Conservation (phyloP, 1,139 yeast species). For the Yamadazyma friedrichii region DNA sequence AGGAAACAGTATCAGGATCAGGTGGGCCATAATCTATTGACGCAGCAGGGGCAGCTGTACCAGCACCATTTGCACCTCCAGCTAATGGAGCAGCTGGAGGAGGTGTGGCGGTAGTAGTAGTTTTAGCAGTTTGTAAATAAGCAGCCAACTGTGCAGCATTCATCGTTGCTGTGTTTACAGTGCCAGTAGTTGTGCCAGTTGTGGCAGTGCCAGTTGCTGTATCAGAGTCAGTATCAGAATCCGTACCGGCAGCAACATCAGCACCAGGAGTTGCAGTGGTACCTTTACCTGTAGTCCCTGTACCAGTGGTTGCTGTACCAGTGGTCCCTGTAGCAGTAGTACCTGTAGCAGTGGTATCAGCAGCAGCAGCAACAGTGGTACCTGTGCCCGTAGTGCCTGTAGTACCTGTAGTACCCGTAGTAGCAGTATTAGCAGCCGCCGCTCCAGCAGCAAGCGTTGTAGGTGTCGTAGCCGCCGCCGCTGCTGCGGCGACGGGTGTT, state of each 20-base stretch:
- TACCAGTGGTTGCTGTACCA: neutral
- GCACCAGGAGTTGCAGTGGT: constrained; percentile 10
- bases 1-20: constrained; percentile 18
- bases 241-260: constrained; percentile 11
- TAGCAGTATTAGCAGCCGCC: neutral
- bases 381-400: neutral
- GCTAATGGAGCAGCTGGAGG: constrained; percentile 8
- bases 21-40: constrained; percentile 12
- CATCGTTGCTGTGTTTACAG: constrained; percentile 12
- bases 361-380: constrained; percentile 9
- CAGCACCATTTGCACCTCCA: neutral
- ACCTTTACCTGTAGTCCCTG: neutral
- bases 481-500: constrained; percentile 2
- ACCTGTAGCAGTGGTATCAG: constrained; percentile 7
- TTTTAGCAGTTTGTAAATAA: constrained; percentile 10
- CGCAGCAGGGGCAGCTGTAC: constrained; percentile 6
- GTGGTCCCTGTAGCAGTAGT: neutral
- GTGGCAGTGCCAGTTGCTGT: constrained; percentile 10
- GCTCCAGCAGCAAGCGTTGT: neutral
- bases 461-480: neutral
- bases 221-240: constrained; percentile 6
- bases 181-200: constrained; percentile 10
- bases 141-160: constrained; percentile 13
- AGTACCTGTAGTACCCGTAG: neutral
- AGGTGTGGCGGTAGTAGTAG: constrained; percentile 12